Base-by-base conservation (phyloP, 352 stramenopile species). In the Globisporangium sylvaticum region DNA sequence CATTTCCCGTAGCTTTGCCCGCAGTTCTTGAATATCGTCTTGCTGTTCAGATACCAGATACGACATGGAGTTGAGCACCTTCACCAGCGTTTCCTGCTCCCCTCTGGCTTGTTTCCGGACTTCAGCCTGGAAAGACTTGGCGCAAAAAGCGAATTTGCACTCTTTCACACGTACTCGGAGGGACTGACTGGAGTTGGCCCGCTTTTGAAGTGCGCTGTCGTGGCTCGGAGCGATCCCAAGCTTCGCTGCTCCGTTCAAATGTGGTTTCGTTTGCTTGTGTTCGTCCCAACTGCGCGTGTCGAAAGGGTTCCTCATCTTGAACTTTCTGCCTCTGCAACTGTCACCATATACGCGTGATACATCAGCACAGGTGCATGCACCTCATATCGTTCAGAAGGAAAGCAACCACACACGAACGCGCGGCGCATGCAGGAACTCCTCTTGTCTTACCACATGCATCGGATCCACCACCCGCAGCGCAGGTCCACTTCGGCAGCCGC, bases 31-130 rank as follows among this genome's bases (percentile, higher is more conserved):
- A 31, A 76, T 57, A 20, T 76, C 70, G 15, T 76, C 62, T 46
- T 85, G 77, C n/a, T 88, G 79, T 42, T 87, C 79, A 10, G 71
- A 70, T 15, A 87, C 69, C 14, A 87, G 59, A 32, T 25, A 69
- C 18, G 75, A 83, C 64, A 85, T 75, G 14, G 77, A 72, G 27
- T 79, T 74, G 34, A 88, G 74, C 25, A 88, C 79, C 37, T 74
- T 68, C 8, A 69, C 69, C 12, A 72, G 63, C 15, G 81, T 76
- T 24, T 75, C 74, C 24, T 64, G 65, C n/a, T 79, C 67, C 25
- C 74, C 63, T 59, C 62, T 64, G 14, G 54, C 32, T 29, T 71
- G 66, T 14, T 76, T 52, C 12, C 71, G 62, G 22, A 75, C 73
- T 46, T 75, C 70, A 2, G 58, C 58, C 8, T 74, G 29, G 4